Percentiles rank a stretch among this genome's conserved stretches.
These are phyloP conservation scores for Phaseolus lunatus DNA, from an alignment of 306 rosid species.

Conservation along the genomic window DNA sequence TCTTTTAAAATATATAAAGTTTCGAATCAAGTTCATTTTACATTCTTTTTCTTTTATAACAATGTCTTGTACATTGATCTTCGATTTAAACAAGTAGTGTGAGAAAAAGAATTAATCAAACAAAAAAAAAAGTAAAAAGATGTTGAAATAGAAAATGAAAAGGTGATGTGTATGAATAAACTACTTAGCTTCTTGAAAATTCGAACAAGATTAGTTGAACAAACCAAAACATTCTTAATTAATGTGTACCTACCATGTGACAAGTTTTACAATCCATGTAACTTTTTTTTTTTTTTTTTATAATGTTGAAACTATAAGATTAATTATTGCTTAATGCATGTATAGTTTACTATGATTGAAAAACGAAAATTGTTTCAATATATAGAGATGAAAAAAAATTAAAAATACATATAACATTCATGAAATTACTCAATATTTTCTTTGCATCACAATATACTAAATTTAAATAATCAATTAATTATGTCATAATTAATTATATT, in stretches of 20 bases:
- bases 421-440: too few relatives aligned
- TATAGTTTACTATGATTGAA: too few relatives aligned
- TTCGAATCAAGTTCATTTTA: background rate
- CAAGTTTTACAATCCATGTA: background rate
- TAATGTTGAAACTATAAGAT: background rate
- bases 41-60: background rate
- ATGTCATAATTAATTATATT: too few relatives aligned
- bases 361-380: too few relatives aligned
- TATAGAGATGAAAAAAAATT: too few relatives aligned
- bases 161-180: background rate
- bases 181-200: background rate
- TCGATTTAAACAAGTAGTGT: background rate
- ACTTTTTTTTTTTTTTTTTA: background rate
- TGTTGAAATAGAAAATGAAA: background rate
- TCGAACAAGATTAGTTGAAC: constrained; percentile 25
- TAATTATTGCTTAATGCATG: too few relatives aligned
- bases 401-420: too few relatives aligned
- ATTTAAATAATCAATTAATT: too few relatives aligned
- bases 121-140: background rate
- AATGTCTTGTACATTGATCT: too few relatives aligned
- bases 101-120: background rate
- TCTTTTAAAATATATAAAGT: background rate
- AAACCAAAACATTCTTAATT: constrained; percentile 3
- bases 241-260: constrained; percentile 7
- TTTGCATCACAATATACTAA: too few relatives aligned